Percentiles rank a stretch among this genome's conserved stretches.
These are phyloP conservation scores for Solanum infundibuliforme DNA, from an alignment of 257 asterid species.

Conservation along the genomic window DNA sequence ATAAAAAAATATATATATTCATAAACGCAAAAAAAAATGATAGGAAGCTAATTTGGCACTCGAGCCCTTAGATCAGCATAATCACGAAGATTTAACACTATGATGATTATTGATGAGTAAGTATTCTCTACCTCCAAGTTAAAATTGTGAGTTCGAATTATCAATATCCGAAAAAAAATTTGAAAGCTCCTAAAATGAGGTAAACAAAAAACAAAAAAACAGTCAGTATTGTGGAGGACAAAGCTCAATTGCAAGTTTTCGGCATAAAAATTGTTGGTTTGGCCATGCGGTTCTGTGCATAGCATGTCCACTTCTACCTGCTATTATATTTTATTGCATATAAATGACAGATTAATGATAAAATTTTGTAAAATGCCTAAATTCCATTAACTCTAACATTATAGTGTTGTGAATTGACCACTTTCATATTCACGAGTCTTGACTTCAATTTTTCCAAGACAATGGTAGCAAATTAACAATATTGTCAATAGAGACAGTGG, in stretches of 20 bases:
- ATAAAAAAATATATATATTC: too few relatives aligned
- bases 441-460: too few relatives aligned
- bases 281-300: background rate
- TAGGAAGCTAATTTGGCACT: background rate
- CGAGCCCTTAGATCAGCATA: background rate
- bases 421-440: background rate
- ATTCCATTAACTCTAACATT: too few relatives aligned
- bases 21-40: too few relatives aligned
- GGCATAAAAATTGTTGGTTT: background rate
- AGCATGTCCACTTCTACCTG: background rate
- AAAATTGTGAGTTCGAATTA: too few relatives aligned
- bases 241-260: background rate
- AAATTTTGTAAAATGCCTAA: background rate
- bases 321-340: too few relatives aligned
- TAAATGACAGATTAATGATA: background rate
- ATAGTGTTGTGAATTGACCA: background rate
- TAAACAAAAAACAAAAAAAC: background rate
- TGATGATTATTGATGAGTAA: too few relatives aligned
- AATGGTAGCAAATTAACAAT: background rate
- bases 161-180: too few relatives aligned
- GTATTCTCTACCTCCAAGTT: too few relatives aligned
- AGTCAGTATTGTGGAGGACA: too few relatives aligned
- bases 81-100: too few relatives aligned
- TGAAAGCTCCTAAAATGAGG: background rate
- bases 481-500: too few relatives aligned